A percentile compares a stretch with the other conserved stretches of the same genome.
Conservation (phyloP, 148 eudicot genomes). For the Rhododendron ferrugineum region DNA sequence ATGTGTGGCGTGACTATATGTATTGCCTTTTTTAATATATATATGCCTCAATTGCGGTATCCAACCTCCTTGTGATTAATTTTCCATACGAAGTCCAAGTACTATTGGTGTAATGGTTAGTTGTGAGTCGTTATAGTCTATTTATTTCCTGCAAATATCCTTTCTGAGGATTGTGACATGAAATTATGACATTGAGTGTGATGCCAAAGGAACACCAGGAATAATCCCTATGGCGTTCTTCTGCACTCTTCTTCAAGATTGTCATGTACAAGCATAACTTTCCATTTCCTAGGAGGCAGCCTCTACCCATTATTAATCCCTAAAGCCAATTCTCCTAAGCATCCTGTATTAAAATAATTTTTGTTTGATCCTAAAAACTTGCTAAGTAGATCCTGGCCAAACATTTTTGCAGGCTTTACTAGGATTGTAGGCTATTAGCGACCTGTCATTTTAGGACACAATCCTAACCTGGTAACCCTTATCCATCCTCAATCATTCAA, state of each 20-base stretch:
- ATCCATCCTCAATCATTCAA: background rate
- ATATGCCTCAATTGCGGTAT: background rate
- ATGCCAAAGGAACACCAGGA: background rate
- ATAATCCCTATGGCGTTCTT: background rate
- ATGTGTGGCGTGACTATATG: background rate
- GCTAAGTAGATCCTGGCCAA: background rate
- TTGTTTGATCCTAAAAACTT: background rate
- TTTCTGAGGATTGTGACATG: background rate
- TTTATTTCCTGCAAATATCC: background rate
- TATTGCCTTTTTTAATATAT: background rate
- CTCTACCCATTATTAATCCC: background rate
- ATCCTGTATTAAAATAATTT: background rate
- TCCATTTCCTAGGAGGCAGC: background rate
- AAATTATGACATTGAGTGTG: background rate
- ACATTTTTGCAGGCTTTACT: background rate
- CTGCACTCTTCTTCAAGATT: background rate
- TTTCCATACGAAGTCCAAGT: background rate
- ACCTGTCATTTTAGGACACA: background rate
- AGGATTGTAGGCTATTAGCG: background rate
- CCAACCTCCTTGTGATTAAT: background rate
- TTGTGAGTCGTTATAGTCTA: background rate
- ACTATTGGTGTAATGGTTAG: background rate
- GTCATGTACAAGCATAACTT: background rate
- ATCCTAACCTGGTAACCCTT: background rate
- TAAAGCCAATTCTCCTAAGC: background rate